These are phyloP conservation scores for Dioscorea cayenensis DNA, from an alignment of 116 monocot genomes.

Conservation along the genomic window DNA sequence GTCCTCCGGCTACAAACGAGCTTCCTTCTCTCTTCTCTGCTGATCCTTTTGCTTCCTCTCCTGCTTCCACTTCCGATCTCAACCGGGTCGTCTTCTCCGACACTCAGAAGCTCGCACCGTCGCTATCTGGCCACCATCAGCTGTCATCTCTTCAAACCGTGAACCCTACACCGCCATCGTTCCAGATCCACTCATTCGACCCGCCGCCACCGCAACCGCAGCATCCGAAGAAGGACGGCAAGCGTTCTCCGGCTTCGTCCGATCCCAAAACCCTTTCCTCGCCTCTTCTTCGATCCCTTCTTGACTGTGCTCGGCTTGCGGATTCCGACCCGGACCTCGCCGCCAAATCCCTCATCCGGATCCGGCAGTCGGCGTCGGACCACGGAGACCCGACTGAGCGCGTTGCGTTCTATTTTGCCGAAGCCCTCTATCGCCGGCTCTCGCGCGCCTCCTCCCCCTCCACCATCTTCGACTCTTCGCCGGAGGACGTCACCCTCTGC, in stretches of 20 bases:
- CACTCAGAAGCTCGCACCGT: conserved; percentile 6
- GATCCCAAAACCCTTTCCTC: conserved; percentile 8
- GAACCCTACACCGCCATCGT: conserved; percentile 3
- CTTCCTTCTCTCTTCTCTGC: conserved; percentile 35
- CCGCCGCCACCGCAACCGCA: conserved; percentile 15
- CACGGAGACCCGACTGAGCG: conserved; percentile 67
- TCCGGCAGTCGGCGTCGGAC: conserved; percentile 48
- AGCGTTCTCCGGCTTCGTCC: neutral
- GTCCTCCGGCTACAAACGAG: conserved; percentile 3
- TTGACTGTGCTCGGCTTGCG: conserved; percentile 53
- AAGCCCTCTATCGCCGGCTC: conserved; percentile 50
- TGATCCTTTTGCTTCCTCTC: conserved; percentile 19
- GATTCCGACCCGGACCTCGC: conserved; percentile 60
- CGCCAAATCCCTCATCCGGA: conserved; percentile 35
- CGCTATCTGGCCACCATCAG: neutral
- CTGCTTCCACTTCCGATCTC: conserved; percentile 39
- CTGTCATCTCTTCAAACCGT: conserved; percentile 1
- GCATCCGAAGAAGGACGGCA: conserved; percentile 9
- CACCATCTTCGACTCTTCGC: conserved; percentile 14
- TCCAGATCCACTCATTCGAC: conserved; percentile 8
- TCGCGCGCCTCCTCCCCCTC: conserved; percentile 5
- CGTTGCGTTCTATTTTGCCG: conserved; percentile 70
- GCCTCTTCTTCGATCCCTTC: conserved; percentile 40
- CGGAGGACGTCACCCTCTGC: conserved; percentile 69
- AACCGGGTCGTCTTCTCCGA: conserved; percentile 44